Conservation (phyloP, 2,329 filamentous ascomycete genomes). For the Fusarium protoensiforme region DNA sequence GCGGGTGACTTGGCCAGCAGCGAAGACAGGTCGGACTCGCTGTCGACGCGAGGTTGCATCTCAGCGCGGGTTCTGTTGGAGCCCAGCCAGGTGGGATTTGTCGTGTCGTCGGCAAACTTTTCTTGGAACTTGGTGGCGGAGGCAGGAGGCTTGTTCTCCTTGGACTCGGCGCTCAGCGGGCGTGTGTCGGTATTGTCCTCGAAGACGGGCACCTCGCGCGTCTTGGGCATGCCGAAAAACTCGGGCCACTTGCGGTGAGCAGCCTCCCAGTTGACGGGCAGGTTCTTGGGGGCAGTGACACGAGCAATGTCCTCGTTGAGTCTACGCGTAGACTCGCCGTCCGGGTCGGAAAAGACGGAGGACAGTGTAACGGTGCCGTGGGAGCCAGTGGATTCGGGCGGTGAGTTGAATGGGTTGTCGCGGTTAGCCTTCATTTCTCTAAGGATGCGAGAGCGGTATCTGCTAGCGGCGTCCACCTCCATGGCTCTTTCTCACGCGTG, state of each 20-base stretch:
- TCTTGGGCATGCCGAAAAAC: conserved; percentile 57
- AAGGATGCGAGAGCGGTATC: conserved; percentile 60
- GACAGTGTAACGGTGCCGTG: conserved; percentile 67
- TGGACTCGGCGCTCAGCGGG: conserved; percentile 51
- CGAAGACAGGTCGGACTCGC: conserved; percentile 62
- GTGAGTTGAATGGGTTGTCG: conserved; percentile 68
- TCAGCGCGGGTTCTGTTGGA: conserved; percentile 57
- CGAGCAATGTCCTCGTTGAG: conserved; percentile 61
- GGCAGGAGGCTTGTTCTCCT: conserved; percentile 59
- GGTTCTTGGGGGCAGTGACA: conserved; percentile 53
- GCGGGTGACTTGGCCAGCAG: conserved; percentile 55
- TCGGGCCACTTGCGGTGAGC: conserved; percentile 65
- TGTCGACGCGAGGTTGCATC: conserved; percentile 66
- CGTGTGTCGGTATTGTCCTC: conserved; percentile 50
- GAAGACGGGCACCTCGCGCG: conserved; percentile 40
- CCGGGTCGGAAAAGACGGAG: conserved; percentile 63
- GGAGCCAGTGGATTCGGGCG: conserved; percentile 67
- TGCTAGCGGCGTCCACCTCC: conserved; percentile 54
- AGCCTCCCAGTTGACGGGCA: conserved; percentile 57
- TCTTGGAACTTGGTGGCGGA: conserved; percentile 49
- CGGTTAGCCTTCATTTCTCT: conserved; percentile 64
- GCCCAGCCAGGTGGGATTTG: conserved; percentile 53
- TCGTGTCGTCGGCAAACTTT: conserved; percentile 54
- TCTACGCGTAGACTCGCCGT: conserved; percentile 64
- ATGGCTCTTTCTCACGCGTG: conserved; percentile 48